Base-by-base conservation (phyloP, 2,329 filamentous ascomycete species). In the Hirsutella minnesotensis region DNA sequence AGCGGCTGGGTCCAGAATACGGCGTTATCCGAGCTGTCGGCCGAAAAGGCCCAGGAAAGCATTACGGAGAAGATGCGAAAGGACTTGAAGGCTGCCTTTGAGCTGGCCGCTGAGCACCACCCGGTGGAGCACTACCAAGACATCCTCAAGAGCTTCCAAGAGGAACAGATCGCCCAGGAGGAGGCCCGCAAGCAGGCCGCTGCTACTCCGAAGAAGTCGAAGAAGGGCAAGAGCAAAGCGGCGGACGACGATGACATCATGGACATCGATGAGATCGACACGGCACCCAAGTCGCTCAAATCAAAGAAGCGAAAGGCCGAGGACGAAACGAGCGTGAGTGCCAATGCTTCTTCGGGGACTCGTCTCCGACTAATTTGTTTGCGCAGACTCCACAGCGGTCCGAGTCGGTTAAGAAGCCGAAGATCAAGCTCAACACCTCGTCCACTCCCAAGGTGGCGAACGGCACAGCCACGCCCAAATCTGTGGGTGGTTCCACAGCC, bases 1-100 rank as follows among this genome's bases (percentile, higher is more conserved):
- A 98, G 92, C 65, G 85, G 86, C 31, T 98, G 90, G 90, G 86
- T 90, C 50, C 75, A 81, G 47, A 95, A 96, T 63, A 84, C 80
- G 19, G 81, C 86, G 46, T 73, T 98, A 31, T 77, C 79, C 30
- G 81, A 86, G 30, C 77, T 96, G 42, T 80, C 88, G 44, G 68
- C 83, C 13, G 79, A 83, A 41, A 79, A 81, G 21, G 81, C 89
- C 49, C 76, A 78, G 42, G 70, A 80, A 20, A 68, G 77, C 35
- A 69, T 84, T 41, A 81, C 81, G 42, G 76, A 83, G 50, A 94
- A 94, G 68, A 81, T 84, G 70, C 77, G 78, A 57, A 94, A 94
- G 66, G 73, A 79, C 46, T 69, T 98, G 5, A 73, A 83, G 58
- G 73, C 77, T 36, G 92, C 92, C 1, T 94, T 89, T 65, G 65